Conservation (phyloP, 2,329 filamentous ascomycete genomes). For the Scedosporium dehoogii region DNA sequence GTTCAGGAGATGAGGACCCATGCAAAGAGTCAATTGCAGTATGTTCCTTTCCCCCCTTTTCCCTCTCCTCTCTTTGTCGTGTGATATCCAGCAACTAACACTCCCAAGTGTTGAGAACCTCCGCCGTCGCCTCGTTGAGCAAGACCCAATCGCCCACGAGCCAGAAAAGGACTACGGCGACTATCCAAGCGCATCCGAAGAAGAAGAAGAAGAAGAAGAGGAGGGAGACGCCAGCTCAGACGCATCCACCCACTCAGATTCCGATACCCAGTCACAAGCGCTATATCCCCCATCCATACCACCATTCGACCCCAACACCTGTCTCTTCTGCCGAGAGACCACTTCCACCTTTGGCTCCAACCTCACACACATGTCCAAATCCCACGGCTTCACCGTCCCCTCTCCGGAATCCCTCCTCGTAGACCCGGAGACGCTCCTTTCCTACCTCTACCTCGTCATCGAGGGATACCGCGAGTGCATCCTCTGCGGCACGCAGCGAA, state of each 20-base stretch:
- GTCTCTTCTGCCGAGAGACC: constrained; percentile 30
- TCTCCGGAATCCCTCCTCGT: constrained; percentile 28
- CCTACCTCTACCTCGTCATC: constrained; percentile 38
- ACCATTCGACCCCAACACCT: constrained; percentile 21
- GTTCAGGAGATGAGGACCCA: background rate
- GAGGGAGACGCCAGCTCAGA: background rate
- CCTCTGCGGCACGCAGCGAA: constrained; percentile 33
- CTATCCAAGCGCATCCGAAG: too few species aligned
- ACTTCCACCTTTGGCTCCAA: constrained; percentile 24
- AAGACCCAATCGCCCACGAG: background rate
- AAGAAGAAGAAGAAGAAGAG: background rate
- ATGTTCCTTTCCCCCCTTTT: background rate
- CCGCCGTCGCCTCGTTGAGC: background rate
- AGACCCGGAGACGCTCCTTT: constrained; percentile 34
- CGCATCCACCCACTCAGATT: background rate
- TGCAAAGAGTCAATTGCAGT: background rate
- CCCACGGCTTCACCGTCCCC: constrained; percentile 36
- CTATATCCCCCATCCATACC: background rate
- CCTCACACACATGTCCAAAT: constrained; percentile 36
- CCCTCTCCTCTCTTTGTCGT: background rate
- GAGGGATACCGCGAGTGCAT: constrained; percentile 41
- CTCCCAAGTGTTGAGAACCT: background rate
- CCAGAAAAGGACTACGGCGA: background rate
- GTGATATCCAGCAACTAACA: background rate
- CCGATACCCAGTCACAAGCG: background rate